phyloP scores from a whole-genome alignment of 352 stramenopile genomes.

The Globisporangium solare region DNA sequence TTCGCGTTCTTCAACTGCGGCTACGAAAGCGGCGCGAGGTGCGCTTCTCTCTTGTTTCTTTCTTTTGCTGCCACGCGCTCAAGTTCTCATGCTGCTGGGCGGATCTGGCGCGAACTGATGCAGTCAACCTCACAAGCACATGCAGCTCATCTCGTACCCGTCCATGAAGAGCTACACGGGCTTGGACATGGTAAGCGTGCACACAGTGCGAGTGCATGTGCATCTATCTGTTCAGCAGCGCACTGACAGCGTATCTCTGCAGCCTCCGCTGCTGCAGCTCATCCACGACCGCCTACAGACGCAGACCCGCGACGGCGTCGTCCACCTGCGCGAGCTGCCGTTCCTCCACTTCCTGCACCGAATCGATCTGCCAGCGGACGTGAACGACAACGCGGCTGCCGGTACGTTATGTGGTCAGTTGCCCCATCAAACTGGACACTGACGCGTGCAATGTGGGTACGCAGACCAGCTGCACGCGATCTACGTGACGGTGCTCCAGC shows the following conservation, averaged over 20 bases:
- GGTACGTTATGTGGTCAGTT: constrained; percentile 16
- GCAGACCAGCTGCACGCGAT: constrained; percentile 31
- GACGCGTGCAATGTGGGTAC: not conserved
- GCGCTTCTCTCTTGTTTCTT: too few relatives aligned
- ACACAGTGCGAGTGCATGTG: not conserved
- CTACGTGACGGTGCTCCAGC: constrained; percentile 41
- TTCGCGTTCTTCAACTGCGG: constrained; percentile 87
- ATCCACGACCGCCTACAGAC: constrained; percentile 45
- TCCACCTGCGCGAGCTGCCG: constrained; percentile 60
- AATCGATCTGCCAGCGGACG: constrained; percentile 30
- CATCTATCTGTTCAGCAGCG: too few relatives aligned
- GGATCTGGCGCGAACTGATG: not conserved
- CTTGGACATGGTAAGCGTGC: constrained; percentile 40
- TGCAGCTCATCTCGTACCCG: constrained; percentile 82
- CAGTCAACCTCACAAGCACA: constrained; percentile 86
- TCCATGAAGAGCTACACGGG: constrained; percentile 61
- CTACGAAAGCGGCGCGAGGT: constrained; percentile 77
- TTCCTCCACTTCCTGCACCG: constrained; percentile 76
- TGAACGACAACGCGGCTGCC: constrained; percentile 38
- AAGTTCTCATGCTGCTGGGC: not conserved
- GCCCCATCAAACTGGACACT: not conserved
- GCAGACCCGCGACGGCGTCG: constrained; percentile 28
- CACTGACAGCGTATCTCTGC: constrained; percentile 1
- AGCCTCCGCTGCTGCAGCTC: constrained; percentile 74
- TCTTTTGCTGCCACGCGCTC: too few relatives aligned